phyloP scores from a whole-genome alignment of 1,284 basidiomycete genomes.

The Amylostereum areolatum region DNA sequence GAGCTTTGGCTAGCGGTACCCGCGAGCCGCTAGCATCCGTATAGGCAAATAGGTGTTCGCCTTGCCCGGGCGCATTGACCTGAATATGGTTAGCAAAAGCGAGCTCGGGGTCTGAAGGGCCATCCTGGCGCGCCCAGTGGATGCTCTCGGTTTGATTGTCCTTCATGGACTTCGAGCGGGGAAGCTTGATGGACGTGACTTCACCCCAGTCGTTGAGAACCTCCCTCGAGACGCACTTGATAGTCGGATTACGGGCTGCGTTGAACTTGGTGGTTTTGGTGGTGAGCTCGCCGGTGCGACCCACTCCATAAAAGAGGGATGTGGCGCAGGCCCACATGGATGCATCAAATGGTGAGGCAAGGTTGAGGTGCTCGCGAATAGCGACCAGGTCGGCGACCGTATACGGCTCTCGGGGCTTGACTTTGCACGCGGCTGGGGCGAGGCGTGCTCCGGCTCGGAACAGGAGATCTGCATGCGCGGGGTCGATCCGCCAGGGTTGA shows the following conservation, averaged over 20 bases:
- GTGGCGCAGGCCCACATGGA: conserved; percentile 28
- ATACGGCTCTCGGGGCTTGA: conserved; percentile 8
- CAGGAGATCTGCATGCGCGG: conserved; percentile 2
- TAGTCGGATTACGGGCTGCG: too few relatives aligned
- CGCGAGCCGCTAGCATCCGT: background rate
- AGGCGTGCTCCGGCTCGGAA: conserved; percentile 5
- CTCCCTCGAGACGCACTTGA: too few relatives aligned
- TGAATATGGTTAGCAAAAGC: conserved; percentile 22
- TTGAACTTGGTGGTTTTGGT: too few relatives aligned
- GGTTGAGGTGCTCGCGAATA: conserved; percentile 5
- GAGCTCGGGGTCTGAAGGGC: conserved; percentile 19
- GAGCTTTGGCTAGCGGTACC: conserved; percentile 21
- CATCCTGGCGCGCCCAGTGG: conserved; percentile 10
- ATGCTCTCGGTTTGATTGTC: conserved; percentile 20
- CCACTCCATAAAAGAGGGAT: conserved; percentile 24
- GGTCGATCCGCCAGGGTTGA: conserved; percentile 12
- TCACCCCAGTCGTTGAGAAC: too few relatives aligned
- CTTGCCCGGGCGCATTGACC: conserved; percentile 21
- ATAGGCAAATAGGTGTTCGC: conserved; percentile 10
- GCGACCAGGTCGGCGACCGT: conserved; percentile 6
- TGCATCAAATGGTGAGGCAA: conserved; percentile 18
- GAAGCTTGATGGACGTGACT: conserved; percentile 26
- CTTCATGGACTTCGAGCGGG: conserved; percentile 25
- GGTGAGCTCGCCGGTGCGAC: conserved; percentile 29
- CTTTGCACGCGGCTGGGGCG: conserved; percentile 4